phyloP scores from a whole-genome alignment of 495 filamentous ascomycete genomes.

The Trichoderma gamsii region DNA sequence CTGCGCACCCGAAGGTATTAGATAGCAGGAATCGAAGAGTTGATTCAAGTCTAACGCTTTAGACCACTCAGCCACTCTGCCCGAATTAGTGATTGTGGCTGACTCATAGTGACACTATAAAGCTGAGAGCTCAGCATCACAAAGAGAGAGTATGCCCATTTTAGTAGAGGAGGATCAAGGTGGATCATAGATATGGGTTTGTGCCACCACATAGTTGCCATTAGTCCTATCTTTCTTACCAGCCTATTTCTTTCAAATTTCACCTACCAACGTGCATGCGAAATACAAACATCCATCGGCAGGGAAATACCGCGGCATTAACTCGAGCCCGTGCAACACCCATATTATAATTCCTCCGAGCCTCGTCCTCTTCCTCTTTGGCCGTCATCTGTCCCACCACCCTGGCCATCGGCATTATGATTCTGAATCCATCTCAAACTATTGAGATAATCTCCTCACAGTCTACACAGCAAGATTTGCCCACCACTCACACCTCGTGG shows the following conservation, averaged over 20 bases:
- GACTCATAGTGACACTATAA: neutral
- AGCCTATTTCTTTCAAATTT: too few species aligned
- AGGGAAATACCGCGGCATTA: too few species aligned
- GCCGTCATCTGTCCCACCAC: too few species aligned
- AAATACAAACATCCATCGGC: too few species aligned
- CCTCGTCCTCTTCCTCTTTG: neutral
- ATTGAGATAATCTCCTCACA: neutral
- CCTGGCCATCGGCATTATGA: neutral
- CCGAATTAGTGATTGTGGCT: neutral
- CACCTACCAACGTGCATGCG: too few species aligned
- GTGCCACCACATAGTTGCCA: too few species aligned
- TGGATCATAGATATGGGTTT: too few species aligned
- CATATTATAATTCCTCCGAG: neutral
- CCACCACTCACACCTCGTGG: neutral
- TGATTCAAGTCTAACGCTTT: constrained; percentile 14
- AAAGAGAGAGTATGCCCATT: neutral
- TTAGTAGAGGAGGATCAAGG: too few species aligned
- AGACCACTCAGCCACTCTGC: constrained; percentile 14
- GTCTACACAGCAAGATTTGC: neutral
- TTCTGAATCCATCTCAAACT: neutral
- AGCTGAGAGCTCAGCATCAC: neutral
- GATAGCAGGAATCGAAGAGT: neutral
- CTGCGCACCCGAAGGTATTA: constrained; percentile 14
- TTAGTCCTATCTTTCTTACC: too few species aligned
- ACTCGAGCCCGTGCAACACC: neutral